Percentiles rank a stretch among this genome's conserved stretches.
Conservation (phyloP, 257 asterid genomes). For the Rehmannia glutinosa region DNA sequence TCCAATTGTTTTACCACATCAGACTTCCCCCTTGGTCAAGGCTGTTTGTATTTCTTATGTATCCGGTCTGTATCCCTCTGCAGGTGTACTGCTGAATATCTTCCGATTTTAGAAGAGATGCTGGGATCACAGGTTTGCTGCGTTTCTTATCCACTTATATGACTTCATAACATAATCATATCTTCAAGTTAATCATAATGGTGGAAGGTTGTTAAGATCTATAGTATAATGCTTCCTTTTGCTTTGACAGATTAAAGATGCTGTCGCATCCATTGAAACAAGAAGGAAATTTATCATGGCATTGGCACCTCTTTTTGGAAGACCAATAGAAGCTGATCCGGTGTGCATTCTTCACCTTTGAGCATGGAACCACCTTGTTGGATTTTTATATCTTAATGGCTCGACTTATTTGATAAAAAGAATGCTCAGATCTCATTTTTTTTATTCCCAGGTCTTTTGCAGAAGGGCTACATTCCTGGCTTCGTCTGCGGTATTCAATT, state of each 20-base stretch:
- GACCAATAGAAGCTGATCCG: slow-evolving; percentile 90
- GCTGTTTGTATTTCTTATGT: not conserved
- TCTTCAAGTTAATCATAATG: not conserved
- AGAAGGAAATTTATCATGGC: slow-evolving; percentile 70
- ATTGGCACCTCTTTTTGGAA: slow-evolving; percentile 70
- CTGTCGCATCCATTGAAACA: slow-evolving; percentile 63
- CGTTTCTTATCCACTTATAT: not conserved
- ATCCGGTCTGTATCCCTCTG: slow-evolving; percentile 7
- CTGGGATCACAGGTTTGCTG: slow-evolving; percentile 70
- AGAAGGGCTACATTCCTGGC: slow-evolving; percentile 75
- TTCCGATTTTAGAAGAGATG: slow-evolving; percentile 70
- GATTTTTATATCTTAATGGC: not conserved
- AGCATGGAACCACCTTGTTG: slow-evolving; percentile 3
- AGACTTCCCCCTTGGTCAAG: not conserved
- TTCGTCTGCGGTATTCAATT: slow-evolving; percentile 67
- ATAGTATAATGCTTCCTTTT: not conserved
- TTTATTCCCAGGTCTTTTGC: slow-evolving; percentile 67
- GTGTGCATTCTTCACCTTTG: slow-evolving; percentile 38
- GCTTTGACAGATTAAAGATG: slow-evolving; percentile 65
- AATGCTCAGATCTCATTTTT: slow-evolving; percentile 13
- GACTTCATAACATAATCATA: not conserved
- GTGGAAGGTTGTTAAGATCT: not conserved
- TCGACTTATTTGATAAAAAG: slow-evolving; percentile 6
- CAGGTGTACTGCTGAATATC: slow-evolving; percentile 98
- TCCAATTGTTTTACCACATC: not conserved